These are phyloP conservation scores for Astrephomene gubernaculifera DNA, from an alignment of 139 green algal genomes.

Conservation along the genomic window DNA sequence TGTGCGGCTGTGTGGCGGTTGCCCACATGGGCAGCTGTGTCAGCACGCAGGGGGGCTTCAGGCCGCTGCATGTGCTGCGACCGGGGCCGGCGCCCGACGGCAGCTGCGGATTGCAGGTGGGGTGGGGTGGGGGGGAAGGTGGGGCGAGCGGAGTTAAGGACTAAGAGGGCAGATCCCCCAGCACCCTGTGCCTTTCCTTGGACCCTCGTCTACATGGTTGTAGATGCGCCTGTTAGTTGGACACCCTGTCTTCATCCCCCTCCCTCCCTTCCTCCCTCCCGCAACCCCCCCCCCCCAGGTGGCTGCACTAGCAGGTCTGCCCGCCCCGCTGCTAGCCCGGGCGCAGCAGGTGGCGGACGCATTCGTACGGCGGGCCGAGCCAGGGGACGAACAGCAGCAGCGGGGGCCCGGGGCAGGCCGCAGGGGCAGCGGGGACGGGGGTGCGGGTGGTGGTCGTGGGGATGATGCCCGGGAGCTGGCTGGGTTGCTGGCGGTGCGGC, in stretches of 20 bases:
- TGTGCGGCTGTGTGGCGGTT: slow-evolving; percentile 35
- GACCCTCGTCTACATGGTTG: not conserved
- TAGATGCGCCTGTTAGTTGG: not conserved
- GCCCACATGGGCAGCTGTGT: slow-evolving; percentile 64
- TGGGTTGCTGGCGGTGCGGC: not conserved
- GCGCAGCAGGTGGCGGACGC: slow-evolving; percentile 48
- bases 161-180: not conserved
- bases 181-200: not conserved
- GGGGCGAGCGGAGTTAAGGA: not conserved
- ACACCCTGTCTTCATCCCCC: not conserved
- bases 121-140: not conserved
- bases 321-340: slow-evolving; percentile 33
- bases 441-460: not conserved
- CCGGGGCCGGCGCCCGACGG: slow-evolving; percentile 55
- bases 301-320: slow-evolving; percentile 54
- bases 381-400: not conserved
- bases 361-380: slow-evolving; percentile 12
- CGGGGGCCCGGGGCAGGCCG: not conserved
- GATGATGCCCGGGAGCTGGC: not conserved
- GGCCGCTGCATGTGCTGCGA: slow-evolving; percentile 49
- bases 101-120: slow-evolving; percentile 63
- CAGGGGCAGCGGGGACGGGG: not conserved
- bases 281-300: not conserved
- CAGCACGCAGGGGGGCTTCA: not conserved
- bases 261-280: not conserved